Conservation (phyloP, 225 moss, liverwort and hornwort genomes). For the Thuidium tamariscinum region DNA sequence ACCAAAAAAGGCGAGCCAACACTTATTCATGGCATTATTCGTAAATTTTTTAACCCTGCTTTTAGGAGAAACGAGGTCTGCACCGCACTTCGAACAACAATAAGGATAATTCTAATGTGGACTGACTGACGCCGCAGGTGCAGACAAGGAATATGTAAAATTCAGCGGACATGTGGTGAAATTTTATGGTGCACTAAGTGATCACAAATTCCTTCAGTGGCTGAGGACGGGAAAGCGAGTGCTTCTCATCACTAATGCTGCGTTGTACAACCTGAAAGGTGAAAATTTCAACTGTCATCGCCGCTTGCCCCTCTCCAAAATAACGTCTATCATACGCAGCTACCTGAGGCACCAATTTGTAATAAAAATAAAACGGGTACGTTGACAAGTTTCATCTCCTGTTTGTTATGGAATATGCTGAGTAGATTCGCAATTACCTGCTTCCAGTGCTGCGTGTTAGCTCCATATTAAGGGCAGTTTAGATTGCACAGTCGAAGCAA, state of each 20-base stretch:
- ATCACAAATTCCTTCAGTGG: conserved; percentile 1
- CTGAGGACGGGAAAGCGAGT: conserved; percentile 3
- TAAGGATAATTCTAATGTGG: background rate
- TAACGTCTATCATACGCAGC: background rate
- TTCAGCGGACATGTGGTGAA: conserved; percentile 17
- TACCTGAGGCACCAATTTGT: background rate
- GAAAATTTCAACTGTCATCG: background rate
- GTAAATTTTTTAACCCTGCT: background rate
- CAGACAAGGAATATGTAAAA: conserved; percentile 12
- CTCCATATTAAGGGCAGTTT: background rate
- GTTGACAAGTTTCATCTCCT: background rate
- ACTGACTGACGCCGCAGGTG: background rate
- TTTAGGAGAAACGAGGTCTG: background rate
- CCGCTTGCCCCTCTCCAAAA: conserved; percentile 8
- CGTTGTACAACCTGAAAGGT: conserved; percentile 10
- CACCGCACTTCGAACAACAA: background rate
- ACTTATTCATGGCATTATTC: background rate
- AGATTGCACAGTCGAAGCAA: background rate
- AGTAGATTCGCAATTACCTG: background rate
- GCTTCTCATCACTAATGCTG: conserved; percentile 15
- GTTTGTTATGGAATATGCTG: background rate
- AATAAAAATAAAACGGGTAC: background rate
- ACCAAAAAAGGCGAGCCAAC: background rate
- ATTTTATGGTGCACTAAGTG: background rate
- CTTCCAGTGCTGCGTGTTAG: background rate